A percentile compares a stretch with the other conserved stretches of the same genome.
Conservation (phyloP, 192 early-diverging fungal genomes). For the Chytriomyces confervae region DNA sequence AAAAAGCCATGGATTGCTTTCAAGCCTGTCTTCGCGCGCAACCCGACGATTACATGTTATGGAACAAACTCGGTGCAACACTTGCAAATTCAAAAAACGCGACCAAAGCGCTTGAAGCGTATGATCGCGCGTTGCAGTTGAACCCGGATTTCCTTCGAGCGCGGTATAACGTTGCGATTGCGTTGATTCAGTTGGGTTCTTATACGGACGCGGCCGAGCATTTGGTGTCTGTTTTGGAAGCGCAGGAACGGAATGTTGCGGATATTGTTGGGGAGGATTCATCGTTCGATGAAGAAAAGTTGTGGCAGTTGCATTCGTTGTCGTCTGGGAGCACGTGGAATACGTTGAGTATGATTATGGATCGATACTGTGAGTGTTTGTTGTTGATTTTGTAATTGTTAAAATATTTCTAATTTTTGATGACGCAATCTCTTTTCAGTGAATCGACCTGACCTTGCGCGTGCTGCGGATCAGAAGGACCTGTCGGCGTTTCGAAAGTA, state of each 20-base stretch:
- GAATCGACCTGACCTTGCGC: slow-evolving; percentile 78
- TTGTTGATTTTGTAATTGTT: slow-evolving; percentile 8
- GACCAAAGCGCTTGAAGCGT: slow-evolving; percentile 85
- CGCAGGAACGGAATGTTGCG: slow-evolving; percentile 65
- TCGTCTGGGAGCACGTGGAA: slow-evolving; percentile 78
- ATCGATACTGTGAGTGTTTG: slow-evolving; percentile 49
- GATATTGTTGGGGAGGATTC: slow-evolving; percentile 45
- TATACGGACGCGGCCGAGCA: slow-evolving; percentile 92
- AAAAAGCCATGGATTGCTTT: slow-evolving; percentile 98
- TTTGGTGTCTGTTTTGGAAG: slow-evolving; percentile 81
- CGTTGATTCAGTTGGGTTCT: slow-evolving; percentile 86
- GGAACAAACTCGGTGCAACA: slow-evolving; percentile 98
- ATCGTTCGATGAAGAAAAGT: slow-evolving; percentile 32
- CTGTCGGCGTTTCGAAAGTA: slow-evolving; percentile 68
- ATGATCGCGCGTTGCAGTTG: slow-evolving; percentile 91
- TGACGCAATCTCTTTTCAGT: slow-evolving; percentile 67
- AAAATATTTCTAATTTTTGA: not conserved
- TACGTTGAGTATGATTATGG: slow-evolving; percentile 73
- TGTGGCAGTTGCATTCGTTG: slow-evolving; percentile 47
- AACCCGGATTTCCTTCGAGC: slow-evolving; percentile 95
- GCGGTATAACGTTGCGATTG: slow-evolving; percentile 94
- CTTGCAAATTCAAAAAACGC: slow-evolving; percentile 86
- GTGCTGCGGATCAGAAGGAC: slow-evolving; percentile 76
- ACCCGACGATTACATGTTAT: slow-evolving; percentile 92
- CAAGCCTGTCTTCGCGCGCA: slow-evolving; percentile 82